Evolutionary conservation across 768 basidiomycete species (phyloP), one percentile per base, ranked within the genome.

Genomic region (Kwoniella pini): DNA sequence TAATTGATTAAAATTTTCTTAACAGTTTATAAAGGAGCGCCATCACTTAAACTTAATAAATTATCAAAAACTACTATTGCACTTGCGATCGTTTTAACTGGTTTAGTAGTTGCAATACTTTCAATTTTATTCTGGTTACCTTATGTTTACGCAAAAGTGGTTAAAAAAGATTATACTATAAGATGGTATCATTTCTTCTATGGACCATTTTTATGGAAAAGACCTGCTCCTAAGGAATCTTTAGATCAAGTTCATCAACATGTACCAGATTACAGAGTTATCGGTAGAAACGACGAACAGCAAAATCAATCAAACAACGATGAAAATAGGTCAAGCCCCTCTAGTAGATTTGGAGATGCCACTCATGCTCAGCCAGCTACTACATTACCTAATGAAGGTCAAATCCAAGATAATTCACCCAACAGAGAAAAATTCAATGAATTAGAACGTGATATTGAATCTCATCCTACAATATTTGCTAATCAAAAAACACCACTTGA

Each of bases 141-240:
- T 4, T 82, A 69, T 67, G 80, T 81, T 51, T 64, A 79, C 69
- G 60, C 61, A 61, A 79, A 79, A 61, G 79, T 80, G 53, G 58
- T 81, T 62, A 75, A 74, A 64, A 79, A 79, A 68, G 81, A 82
- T 64, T 78, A 81, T 76, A 81, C 80, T 45, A 56, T 81, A 43
- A 66, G 72, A 54, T 80, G 65, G 60, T 80, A 75, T 70, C 79
- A 81, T 67, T 80, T 81, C 72, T 78, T 81, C 78, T 67, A 73
- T 54, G 81, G 81, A 9, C 81, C 81, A 4, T 52, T 78, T 7
- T 76, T 81, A 11, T 81, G 79, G 78, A 69, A 63, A 27, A 72
- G 81, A 44, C 61, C 65, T 46, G 66, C 79, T 4, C 80, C 80
- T 1, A 72, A 66, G 9, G 77, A 79, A 27, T 72, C 77, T 12